A percentile compares a stretch with the other conserved stretches of the same genome.
phyloP scores from a whole-genome alignment of 495 filamentous ascomycete species.

The Neurospora pannonica region DNA sequence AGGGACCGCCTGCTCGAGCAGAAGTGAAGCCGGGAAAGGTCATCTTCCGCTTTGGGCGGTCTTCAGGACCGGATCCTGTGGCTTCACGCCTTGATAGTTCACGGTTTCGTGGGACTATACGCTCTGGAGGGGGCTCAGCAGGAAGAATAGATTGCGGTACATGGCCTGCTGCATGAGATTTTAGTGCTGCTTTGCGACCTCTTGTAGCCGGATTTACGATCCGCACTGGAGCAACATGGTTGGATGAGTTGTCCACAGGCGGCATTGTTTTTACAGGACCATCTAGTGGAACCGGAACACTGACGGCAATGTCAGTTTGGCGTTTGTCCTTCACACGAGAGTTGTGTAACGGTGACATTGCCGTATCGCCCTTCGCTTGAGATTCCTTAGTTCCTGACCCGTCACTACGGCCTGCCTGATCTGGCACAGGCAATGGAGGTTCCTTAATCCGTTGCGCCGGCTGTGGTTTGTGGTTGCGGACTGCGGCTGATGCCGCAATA shows the following conservation, averaged over 20 bases:
- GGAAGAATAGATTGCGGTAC: constrained; percentile 31
- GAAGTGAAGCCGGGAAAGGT: constrained; percentile 29
- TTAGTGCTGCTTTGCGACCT: constrained; percentile 40
- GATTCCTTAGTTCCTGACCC: neutral
- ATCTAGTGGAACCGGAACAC: neutral
- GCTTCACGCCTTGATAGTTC: constrained; percentile 3
- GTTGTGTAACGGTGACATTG: neutral
- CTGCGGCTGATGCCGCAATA: neutral
- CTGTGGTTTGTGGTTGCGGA: neutral
- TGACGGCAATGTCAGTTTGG: neutral
- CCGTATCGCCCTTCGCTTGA: neutral
- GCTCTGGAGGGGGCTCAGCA: constrained; percentile 8
- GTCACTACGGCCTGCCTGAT: neutral
- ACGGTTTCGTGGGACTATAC: neutral
- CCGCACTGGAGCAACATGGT: constrained; percentile 1
- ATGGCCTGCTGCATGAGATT: constrained; percentile 37
- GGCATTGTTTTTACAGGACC: neutral
- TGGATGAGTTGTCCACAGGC: neutral
- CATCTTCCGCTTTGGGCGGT: constrained; percentile 20
- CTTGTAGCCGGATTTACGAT: constrained; percentile 38
- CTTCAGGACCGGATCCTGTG: constrained; percentile 1
- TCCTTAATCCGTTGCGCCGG: neutral
- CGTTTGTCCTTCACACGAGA: neutral
- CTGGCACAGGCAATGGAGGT: neutral
- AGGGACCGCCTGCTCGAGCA: constrained; percentile 36